A percentile compares a stretch with the other conserved stretches of the same genome.
phyloP scores from a whole-genome alignment of 2,329 filamentous ascomycete species.

The Periconia sp. region DNA sequence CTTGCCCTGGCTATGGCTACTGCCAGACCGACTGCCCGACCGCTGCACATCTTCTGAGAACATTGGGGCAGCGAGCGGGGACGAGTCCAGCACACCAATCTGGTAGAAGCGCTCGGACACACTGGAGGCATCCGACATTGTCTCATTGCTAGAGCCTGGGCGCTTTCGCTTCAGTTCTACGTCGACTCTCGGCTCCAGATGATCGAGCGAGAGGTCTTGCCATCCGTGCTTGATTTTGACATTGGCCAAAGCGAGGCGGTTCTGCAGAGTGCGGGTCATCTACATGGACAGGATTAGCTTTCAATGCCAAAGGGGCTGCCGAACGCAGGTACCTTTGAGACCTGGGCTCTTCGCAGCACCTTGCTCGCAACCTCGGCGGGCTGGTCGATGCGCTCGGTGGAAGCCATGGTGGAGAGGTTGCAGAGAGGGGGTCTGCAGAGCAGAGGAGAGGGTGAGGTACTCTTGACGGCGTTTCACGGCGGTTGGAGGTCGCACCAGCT shows the following conservation, averaged over 20 bases:
- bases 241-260: conserved; percentile 91
- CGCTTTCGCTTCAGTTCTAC: conserved; percentile 78
- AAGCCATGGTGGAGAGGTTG: conserved; percentile 37
- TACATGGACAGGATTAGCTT: conserved; percentile 51
- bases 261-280: conserved; percentile 93
- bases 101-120: conserved; percentile 78
- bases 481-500: conserved; percentile 37
- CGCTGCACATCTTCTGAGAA: conserved; percentile 80
- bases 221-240: conserved; percentile 97
- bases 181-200: conserved; percentile 83
- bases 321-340: conserved; percentile 46
- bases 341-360: conserved; percentile 51
- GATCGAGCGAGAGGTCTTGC: conserved; percentile 86
- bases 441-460: conserved; percentile 24
- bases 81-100: conserved; percentile 75
- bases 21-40: conserved; percentile 62
- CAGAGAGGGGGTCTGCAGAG: conserved; percentile 14
- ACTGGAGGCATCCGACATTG: conserved; percentile 84
- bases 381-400: conserved; percentile 38
- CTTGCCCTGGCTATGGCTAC: conserved; percentile 54
- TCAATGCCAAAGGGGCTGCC: conserved; percentile 21
- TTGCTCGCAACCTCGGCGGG: conserved; percentile 50
- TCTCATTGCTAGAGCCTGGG: conserved; percentile 69
- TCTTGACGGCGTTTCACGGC: conserved; percentile 34
- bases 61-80: conserved; percentile 79